Evolutionary conservation across 2,329 filamentous ascomycete genomes (phyloP).

Genomic region (Thelonectria rubi): DNA sequence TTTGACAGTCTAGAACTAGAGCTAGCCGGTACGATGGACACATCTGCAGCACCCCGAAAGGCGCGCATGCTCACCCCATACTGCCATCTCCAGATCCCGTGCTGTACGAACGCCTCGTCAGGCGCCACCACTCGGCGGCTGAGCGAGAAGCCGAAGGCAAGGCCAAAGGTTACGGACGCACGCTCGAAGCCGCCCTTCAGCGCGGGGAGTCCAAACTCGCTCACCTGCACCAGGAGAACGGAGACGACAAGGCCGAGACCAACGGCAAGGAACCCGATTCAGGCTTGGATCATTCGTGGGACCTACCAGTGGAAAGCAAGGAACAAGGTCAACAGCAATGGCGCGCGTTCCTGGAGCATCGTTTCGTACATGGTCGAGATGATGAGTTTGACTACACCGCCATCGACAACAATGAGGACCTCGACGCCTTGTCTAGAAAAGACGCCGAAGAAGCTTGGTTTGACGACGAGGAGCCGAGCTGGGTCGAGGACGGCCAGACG

Average conservation of each 20-base stretch:
- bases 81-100: slow-evolving; percentile 68
- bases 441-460: slow-evolving; percentile 81
- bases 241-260: background rate
- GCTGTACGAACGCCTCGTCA: slow-evolving; percentile 82
- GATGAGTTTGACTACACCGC: slow-evolving; percentile 78
- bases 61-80: background rate
- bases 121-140: slow-evolving; percentile 75
- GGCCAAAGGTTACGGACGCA: slow-evolving; percentile 79
- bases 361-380: slow-evolving; percentile 80
- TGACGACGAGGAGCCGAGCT: slow-evolving; percentile 78
- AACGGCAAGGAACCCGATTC: slow-evolving; percentile 17
- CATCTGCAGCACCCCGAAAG: background rate
- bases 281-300: slow-evolving; percentile 52
- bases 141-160: slow-evolving; percentile 80
- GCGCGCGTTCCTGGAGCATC: slow-evolving; percentile 74
- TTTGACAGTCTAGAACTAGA: slow-evolving; percentile 67
- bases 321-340: slow-evolving; percentile 75
- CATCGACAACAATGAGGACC: slow-evolving; percentile 77
- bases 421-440: slow-evolving; percentile 69
- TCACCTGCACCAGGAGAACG: slow-evolving; percentile 47
- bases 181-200: slow-evolving; percentile 79
- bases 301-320: slow-evolving; percentile 51
- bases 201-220: slow-evolving; percentile 80
- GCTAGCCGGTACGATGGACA: slow-evolving; percentile 55
- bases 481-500: slow-evolving; percentile 58